These are phyloP conservation scores for Pseudogymnoascus sp. DNA, from an alignment of 2,329 filamentous ascomycete species.

Conservation along the genomic window DNA sequence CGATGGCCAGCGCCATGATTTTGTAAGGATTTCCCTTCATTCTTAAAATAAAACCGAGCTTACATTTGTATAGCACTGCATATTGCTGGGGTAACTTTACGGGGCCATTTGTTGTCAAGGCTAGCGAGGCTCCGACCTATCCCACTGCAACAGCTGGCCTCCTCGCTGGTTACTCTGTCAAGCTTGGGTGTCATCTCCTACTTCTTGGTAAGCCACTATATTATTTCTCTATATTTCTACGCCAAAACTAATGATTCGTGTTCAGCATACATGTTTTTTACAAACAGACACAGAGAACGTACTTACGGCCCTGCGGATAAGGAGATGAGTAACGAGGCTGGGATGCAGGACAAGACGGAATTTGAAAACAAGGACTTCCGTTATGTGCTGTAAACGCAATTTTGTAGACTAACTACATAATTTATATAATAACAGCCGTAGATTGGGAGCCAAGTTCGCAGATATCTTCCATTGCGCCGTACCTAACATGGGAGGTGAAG, in stretches of 20 bases:
- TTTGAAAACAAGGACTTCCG: slow-evolving; percentile 38
- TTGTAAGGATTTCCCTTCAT: slow-evolving; percentile 23
- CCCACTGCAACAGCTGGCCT: slow-evolving; percentile 33
- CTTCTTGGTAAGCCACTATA: slow-evolving; percentile 26
- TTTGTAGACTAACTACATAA: no score
- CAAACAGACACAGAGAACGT: slow-evolving; percentile 29
- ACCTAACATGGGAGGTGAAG: no score
- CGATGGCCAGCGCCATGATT: slow-evolving; percentile 29
- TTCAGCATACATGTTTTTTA: slow-evolving; percentile 31
- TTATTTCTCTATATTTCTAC: neutral
- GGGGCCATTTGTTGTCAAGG: slow-evolving; percentile 32
- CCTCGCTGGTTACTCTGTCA: slow-evolving; percentile 34
- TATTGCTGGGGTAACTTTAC: slow-evolving; percentile 36
- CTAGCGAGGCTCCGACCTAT: slow-evolving; percentile 29
- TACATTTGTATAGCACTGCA: slow-evolving; percentile 23
- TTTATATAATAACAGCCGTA: no score
- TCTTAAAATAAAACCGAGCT: neutral
- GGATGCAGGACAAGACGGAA: slow-evolving; percentile 35
- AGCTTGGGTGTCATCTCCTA: slow-evolving; percentile 30
- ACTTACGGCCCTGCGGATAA: slow-evolving; percentile 31
- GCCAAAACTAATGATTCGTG: neutral
- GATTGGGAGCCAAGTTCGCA: no score
- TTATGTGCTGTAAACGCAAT: slow-evolving; percentile 29
- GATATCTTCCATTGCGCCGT: no score
- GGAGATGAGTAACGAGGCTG: slow-evolving; percentile 30